These are phyloP conservation scores for Penicillium riverlandense DNA, from an alignment of 495 filamentous ascomycete species.

Conservation along the genomic window DNA sequence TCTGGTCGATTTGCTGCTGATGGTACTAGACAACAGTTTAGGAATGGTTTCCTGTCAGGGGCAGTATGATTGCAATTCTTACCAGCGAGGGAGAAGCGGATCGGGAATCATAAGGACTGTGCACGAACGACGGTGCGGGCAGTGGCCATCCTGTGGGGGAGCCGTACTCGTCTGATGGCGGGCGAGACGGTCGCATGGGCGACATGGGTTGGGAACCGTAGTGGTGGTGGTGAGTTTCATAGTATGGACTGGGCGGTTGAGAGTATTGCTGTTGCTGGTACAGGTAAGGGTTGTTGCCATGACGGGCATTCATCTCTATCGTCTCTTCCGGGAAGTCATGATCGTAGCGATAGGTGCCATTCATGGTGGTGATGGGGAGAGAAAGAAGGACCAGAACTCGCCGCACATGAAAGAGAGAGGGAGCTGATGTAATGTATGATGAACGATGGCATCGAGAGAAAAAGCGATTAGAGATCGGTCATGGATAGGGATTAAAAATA, in stretches of 20 bases:
- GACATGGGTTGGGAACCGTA: conserved; percentile 16
- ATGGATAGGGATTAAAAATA: too few species aligned
- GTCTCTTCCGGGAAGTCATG: conserved; percentile 19
- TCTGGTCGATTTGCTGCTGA: conserved; percentile 12
- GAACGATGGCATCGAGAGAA: too few species aligned
- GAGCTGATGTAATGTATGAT: too few species aligned
- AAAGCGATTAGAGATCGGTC: too few species aligned
- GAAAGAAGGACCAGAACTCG: too few species aligned
- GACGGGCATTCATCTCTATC: conserved; percentile 17
- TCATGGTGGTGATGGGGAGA: too few species aligned
- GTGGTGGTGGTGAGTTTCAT: conserved; percentile 2
- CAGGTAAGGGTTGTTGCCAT: neutral
- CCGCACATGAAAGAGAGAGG: too few species aligned
- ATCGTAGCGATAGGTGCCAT: neutral
- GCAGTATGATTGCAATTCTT: conserved; percentile 3
- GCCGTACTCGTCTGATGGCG: conserved; percentile 12
- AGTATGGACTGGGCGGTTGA: neutral
- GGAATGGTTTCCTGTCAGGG: conserved; percentile 9
- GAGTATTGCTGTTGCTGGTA: too few species aligned
- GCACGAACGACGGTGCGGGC: conserved; percentile 9
- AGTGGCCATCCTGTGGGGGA: conserved; percentile 10
- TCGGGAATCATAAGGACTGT: conserved; percentile 19
- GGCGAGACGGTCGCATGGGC: conserved; percentile 11
- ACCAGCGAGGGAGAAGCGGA: conserved; percentile 26
- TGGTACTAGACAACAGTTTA: conserved; percentile 2